These are phyloP conservation scores for Diplodia sapinea DNA, from an alignment of 2,329 filamentous ascomycete genomes.

Conservation along the genomic window DNA sequence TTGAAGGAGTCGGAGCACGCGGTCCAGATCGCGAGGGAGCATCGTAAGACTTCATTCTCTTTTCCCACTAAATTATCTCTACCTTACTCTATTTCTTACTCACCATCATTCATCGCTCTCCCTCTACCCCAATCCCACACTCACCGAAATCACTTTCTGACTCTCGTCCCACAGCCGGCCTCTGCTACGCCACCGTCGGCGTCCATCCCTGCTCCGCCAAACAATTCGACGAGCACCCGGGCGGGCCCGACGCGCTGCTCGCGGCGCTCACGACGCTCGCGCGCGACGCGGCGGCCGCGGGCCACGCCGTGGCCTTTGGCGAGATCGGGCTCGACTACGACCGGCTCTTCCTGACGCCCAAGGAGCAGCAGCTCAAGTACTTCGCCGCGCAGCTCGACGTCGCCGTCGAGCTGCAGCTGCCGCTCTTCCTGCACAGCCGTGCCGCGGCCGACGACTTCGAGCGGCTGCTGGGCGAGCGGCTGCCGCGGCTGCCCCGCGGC, in stretches of 20 bases:
- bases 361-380: slow-evolving; percentile 79
- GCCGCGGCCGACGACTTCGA: slow-evolving; percentile 89
- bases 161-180: slow-evolving; percentile 62
- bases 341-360: slow-evolving; percentile 80
- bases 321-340: slow-evolving; percentile 98
- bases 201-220: slow-evolving; percentile 90
- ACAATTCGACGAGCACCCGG: slow-evolving; percentile 70
- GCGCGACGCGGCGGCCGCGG: slow-evolving; percentile 53
- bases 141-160: not conserved
- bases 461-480: slow-evolving; percentile 65
- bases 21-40: slow-evolving; percentile 72
- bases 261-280: slow-evolving; percentile 69
- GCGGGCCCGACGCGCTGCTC: slow-evolving; percentile 59
- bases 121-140: too few species aligned
- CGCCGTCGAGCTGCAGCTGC: slow-evolving; percentile 76
- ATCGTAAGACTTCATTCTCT: slow-evolving; percentile 63
- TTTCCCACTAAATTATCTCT: not conserved
- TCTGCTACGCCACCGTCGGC: slow-evolving; percentile 88
- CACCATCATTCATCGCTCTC: too few species aligned
- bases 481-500: slow-evolving; percentile 71
- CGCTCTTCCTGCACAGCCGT: slow-evolving; percentile 89
- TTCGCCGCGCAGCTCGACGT: slow-evolving; percentile 84
- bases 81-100: not conserved
- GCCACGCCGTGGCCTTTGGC: slow-evolving; percentile 79
- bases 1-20: slow-evolving; percentile 78